Evolutionary conservation across 2,329 filamentous ascomycete species (phyloP).

Genomic region (Aspergillus viridinutans): DNA sequence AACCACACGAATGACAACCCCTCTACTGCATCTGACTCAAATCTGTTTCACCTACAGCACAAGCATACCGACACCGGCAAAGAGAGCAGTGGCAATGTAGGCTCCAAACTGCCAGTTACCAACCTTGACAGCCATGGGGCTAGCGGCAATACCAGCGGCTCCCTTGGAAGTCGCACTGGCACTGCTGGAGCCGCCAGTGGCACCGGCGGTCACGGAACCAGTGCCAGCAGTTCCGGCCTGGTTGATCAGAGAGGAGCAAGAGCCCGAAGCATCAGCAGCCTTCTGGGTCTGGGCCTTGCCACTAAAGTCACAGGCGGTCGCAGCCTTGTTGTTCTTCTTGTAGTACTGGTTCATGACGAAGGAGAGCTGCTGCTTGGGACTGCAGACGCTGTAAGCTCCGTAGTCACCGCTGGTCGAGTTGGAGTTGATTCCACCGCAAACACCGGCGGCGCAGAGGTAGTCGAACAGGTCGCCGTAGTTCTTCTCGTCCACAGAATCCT

Average conservation of each 20-base stretch:
- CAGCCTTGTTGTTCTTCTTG: slow-evolving; percentile 28
- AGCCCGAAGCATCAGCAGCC: slow-evolving; percentile 28
- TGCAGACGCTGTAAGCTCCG: slow-evolving; percentile 49
- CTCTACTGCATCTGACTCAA: background rate
- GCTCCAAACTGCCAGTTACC: slow-evolving; percentile 40
- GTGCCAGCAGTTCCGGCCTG: slow-evolving; percentile 40
- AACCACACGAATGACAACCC: slow-evolving; percentile 1
- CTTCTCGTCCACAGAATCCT: slow-evolving; percentile 54
- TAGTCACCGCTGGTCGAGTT: slow-evolving; percentile 41
- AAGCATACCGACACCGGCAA: slow-evolving; percentile 46
- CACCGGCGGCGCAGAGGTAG: slow-evolving; percentile 38
- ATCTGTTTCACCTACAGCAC: slow-evolving; percentile 34
- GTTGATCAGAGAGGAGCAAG: slow-evolving; percentile 33
- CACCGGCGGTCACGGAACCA: slow-evolving; percentile 36
- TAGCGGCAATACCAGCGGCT: slow-evolving; percentile 27
- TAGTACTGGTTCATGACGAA: slow-evolving; percentile 48
- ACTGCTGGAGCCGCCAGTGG: slow-evolving; percentile 23
- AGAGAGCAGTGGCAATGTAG: slow-evolving; percentile 41
- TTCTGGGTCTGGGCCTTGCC: slow-evolving; percentile 38
- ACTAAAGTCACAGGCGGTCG: slow-evolving; percentile 43
- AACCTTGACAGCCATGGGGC: slow-evolving; percentile 35
- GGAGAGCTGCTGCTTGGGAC: slow-evolving; percentile 41
- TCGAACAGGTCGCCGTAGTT: slow-evolving; percentile 61
- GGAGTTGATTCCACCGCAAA: slow-evolving; percentile 37
- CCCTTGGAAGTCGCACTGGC: slow-evolving; percentile 25